Evolutionary conservation across 345 rosid species (phyloP).

Genomic region (Sonneratia alba): DNA sequence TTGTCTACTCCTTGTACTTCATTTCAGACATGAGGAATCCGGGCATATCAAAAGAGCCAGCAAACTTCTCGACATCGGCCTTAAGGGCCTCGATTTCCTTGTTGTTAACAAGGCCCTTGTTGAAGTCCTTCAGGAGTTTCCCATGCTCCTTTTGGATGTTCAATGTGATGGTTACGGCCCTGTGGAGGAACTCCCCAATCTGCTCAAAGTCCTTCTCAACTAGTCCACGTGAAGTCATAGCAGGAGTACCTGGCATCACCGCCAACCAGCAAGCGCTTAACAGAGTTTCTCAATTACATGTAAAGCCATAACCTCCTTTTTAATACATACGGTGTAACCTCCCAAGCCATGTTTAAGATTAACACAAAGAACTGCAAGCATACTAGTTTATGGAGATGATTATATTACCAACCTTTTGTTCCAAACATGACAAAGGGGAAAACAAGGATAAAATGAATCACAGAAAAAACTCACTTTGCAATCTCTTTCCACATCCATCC

Average conservation of each 20-base stretch:
- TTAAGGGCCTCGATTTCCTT: conserved; percentile 81
- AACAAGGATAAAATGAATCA: no score
- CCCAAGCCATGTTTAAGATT: no score
- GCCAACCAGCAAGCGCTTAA: no score
- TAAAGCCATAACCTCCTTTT: no score
- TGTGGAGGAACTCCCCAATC: conserved; percentile 89
- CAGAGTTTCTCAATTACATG: no score
- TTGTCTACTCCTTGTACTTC: conserved; percentile 51
- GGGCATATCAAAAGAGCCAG: conserved; percentile 75
- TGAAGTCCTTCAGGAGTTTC: conserved; percentile 83
- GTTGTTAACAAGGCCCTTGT: conserved; percentile 80
- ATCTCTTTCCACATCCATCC: background rate
- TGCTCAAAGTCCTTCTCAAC: conserved; percentile 93
- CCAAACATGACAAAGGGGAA: no score
- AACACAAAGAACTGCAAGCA: no score
- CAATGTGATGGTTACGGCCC: conserved; percentile 75
- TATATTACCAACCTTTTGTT: no score
- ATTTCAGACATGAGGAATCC: conserved; percentile 65
- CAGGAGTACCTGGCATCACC: conserved; percentile 60
- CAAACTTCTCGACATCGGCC: conserved; percentile 70
- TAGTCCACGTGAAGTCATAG: conserved; percentile 98
- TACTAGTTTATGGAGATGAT: no score
- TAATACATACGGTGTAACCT: no score
- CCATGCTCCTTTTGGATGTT: conserved; percentile 76
- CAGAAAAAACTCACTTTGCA: background rate